Base-by-base conservation (phyloP, 2,329 filamentous ascomycete species). In the Colletotrichum trifolii region DNA sequence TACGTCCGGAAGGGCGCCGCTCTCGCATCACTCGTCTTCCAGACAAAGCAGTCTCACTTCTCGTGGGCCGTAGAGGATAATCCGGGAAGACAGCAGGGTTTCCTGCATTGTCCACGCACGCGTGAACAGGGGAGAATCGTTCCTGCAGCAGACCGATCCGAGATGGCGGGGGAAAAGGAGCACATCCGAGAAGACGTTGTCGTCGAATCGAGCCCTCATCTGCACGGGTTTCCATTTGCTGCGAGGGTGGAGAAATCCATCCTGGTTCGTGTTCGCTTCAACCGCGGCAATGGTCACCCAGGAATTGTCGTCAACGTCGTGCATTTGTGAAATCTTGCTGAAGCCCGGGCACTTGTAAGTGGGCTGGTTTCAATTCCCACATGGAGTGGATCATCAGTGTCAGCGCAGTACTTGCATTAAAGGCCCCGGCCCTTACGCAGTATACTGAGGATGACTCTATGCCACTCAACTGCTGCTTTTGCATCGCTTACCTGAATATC, bases 161-260 rank as follows among this genome's bases (percentile, higher is more conserved):
- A 13, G 42, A 0, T 43, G 34, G 1, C 6, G 1, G 8, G 54
- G 54, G 1, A 56, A 1, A 0, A 56, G 9, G 1, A 47, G n/a
- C 6, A 56, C 54, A 0, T 56, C 42, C 2, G 54, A 56, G 6
- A 47, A 56, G 12, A 55, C 53, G 42, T 55, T 55, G 0, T 55
- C 53, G 8, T 47, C 53, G n/a, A 47, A 55, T 0, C 53, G 40
- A 0, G 53, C 42, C 33, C n/a, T 55, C 34, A 55, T 39, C 53
- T 40, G 17, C 11, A 47, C 15, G 9, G 54, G 54, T 2, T 46
- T 42, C 54, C 54, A 56, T 12, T 39, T 10, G 2, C 3, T 34
- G 11, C 54, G 54, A 11, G 54, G 42, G 2, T 33, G 42, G 8
- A 59, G 55, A 10, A 59, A 59, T 2, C 46, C 55, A 7, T 40